Percentiles rank a stretch among this genome's conserved stretches.
Evolutionary conservation across 345 rosid species (phyloP).

Genomic region (Dovyalis caffra): DNA sequence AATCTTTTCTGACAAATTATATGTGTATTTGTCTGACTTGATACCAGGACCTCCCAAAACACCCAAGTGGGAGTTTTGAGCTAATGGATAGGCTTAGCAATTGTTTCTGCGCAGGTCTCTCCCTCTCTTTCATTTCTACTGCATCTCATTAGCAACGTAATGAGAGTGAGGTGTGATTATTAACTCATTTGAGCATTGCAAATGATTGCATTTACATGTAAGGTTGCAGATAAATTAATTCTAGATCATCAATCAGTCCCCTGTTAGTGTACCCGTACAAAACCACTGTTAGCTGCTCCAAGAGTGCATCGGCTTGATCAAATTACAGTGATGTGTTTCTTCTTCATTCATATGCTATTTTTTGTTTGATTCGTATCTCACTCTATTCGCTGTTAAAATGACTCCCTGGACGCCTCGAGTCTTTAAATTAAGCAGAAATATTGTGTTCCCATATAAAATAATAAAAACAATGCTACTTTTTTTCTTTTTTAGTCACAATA

Average conservation of each 20-base stretch:
- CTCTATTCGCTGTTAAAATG: neutral
- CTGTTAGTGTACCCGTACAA: neutral
- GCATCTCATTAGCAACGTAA: neutral
- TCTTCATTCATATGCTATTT: neutral
- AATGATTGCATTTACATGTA: neutral
- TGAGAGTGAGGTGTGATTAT: neutral
- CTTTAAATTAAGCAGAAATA: neutral
- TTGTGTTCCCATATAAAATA: neutral
- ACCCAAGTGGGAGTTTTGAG: conserved; percentile 75
- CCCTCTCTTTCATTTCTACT: neutral
- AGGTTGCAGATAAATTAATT: neutral
- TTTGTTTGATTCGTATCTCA: neutral
- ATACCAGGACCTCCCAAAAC: conserved; percentile 77
- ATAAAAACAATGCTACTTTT: too few relatives aligned
- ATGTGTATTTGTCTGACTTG: conserved; percentile 2
- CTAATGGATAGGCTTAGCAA: conserved; percentile 80
- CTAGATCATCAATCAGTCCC: neutral
- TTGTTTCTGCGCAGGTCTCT: conserved; percentile 67
- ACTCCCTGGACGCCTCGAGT: neutral
- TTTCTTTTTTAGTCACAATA: too few relatives aligned
- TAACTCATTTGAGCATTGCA: neutral
- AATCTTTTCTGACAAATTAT: neutral
- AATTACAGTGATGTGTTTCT: neutral
- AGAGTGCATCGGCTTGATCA: neutral
- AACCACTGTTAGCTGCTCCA: neutral